A percentile compares a stretch with the other conserved stretches of the same genome.
These are phyloP conservation scores for Pezicula neosporulosa DNA, from an alignment of 2,329 filamentous ascomycete genomes.

Conservation along the genomic window DNA sequence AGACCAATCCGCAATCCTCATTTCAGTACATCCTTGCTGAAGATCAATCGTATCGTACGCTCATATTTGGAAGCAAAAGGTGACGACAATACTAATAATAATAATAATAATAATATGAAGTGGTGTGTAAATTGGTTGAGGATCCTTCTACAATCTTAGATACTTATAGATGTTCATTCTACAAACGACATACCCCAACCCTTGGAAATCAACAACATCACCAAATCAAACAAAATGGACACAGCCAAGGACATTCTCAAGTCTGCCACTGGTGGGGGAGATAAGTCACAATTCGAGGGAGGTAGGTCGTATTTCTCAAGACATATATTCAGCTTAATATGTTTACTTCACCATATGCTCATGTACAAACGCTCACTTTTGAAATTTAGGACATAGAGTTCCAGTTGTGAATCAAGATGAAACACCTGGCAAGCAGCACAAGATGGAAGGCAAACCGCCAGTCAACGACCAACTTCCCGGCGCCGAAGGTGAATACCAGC, in stretches of 20 bases:
- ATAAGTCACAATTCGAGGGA: constrained; percentile 29
- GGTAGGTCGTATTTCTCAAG: constrained; percentile 18
- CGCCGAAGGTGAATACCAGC: constrained; percentile 62
- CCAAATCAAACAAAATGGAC: constrained; percentile 19
- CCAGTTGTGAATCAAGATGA: constrained; percentile 48
- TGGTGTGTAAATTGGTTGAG: constrained; percentile 22
- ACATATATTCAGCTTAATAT: not conserved
- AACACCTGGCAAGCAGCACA: constrained; percentile 46
- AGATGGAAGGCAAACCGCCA: constrained; percentile 54
- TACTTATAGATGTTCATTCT: not conserved
- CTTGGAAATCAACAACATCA: not conserved
- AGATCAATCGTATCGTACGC: not conserved
- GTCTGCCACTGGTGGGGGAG: constrained; percentile 17
- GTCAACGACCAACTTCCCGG: constrained; percentile 64
- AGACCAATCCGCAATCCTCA: not conserved
- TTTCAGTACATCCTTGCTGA: no score
- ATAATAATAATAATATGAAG: no score
- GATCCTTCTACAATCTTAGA: constrained; percentile 5
- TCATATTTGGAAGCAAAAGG: not conserved
- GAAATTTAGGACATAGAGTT: constrained; percentile 40
- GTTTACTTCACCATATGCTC: not conserved
- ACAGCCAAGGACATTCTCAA: constrained; percentile 24
- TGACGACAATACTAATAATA: no score
- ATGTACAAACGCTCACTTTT: not conserved
- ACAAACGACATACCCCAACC: not conserved